Evolutionary conservation across 441 rosid species (phyloP).

Genomic region (Gossypium davidsonii): DNA sequence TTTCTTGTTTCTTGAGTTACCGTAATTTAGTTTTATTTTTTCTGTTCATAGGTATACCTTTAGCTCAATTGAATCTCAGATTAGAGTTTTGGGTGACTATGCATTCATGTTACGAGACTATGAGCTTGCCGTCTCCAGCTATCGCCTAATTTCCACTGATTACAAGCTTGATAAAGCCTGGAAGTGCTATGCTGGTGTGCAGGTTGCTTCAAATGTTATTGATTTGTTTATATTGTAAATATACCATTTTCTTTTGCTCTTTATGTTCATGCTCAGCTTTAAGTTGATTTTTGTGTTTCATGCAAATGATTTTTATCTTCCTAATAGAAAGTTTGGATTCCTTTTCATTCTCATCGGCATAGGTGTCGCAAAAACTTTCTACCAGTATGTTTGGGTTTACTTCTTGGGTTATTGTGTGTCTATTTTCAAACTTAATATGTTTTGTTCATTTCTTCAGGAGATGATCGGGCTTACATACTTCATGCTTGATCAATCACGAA

Average conservation of each 20-base stretch:
- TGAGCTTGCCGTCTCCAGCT: constrained; percentile 92
- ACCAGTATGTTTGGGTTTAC: neutral
- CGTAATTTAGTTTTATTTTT: constrained; percentile 22
- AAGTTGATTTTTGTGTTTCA: constrained; percentile 10
- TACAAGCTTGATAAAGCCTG: constrained; percentile 98
- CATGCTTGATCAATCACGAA: constrained; percentile 66
- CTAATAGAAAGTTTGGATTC: neutral
- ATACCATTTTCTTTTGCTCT: neutral
- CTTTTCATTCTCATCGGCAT: neutral
- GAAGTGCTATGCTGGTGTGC: constrained; percentile 96
- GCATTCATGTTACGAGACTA: constrained; percentile 97
- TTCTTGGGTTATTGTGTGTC: neutral
- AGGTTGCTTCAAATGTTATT: constrained; percentile 58
- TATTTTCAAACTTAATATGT: constrained; percentile 5
- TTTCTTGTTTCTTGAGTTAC: constrained; percentile 9
- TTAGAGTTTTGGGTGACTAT: constrained; percentile 89
- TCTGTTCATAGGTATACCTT: constrained; percentile 72
- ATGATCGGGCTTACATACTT: constrained; percentile 94
- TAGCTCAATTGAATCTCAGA: constrained; percentile 93
- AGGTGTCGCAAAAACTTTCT: neutral
- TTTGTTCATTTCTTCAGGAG: constrained; percentile 54
- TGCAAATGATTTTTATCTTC: neutral
- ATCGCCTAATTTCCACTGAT: constrained; percentile 91
- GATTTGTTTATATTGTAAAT: neutral
- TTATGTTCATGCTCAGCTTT: neutral